phyloP scores from a whole-genome alignment of 441 rosid genomes.

The Dalechampia spathulata region DNA sequence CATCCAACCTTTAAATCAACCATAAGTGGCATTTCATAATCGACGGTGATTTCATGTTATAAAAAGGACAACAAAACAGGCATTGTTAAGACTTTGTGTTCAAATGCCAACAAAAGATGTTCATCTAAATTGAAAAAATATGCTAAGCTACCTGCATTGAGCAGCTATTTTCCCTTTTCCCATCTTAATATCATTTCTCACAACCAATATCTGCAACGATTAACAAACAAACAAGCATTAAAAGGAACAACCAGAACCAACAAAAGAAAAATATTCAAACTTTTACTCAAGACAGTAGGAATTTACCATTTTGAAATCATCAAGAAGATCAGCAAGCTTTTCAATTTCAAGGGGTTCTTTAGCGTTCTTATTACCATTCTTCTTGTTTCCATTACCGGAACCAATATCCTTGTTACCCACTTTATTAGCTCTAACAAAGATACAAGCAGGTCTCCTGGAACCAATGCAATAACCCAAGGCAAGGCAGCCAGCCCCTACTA shows the following conservation, averaged over 20 bases:
- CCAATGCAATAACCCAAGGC: constrained; percentile 83
- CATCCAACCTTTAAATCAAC: not conserved
- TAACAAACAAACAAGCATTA: not conserved
- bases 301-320: constrained; percentile 90
- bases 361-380: constrained; percentile 16
- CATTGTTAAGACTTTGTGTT: not conserved
- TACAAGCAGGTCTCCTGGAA: constrained; percentile 31
- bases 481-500: constrained; percentile 76
- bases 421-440: constrained; percentile 27
- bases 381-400: constrained; percentile 17
- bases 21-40: not conserved
- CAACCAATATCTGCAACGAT: constrained; percentile 67
- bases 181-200: constrained; percentile 95
- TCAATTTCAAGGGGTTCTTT: constrained; percentile 71
- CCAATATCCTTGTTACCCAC: constrained; percentile 14
- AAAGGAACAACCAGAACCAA: not conserved
- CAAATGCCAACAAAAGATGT: not conserved
- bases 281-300: no score
- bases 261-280: not conserved
- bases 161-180: constrained; percentile 99
- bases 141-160: constrained; percentile 63
- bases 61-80: no score
- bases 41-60: no score
- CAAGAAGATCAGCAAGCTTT: constrained; percentile 74
- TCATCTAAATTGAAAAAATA: not conserved